Base-by-base conservation (phyloP, 2,329 filamentous ascomycete species). In the Xylariaceae sp. region DNA sequence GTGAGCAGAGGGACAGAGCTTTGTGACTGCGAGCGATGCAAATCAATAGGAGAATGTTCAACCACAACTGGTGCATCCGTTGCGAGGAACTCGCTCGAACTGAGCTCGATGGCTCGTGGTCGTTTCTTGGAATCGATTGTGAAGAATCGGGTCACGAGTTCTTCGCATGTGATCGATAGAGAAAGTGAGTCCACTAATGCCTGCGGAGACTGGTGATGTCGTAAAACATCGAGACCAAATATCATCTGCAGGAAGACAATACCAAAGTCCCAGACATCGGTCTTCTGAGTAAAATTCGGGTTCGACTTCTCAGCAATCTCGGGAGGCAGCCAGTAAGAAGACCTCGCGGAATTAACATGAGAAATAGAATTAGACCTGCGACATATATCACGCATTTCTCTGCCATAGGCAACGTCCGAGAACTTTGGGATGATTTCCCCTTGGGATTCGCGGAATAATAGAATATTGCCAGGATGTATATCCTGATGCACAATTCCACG, bases 261-360 rank as follows among this genome's bases (percentile, higher is more conserved):
- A 5, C 94, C 94, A 63, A 99, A 84, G 60, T 97, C 89, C 94
- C 94, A 99, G 9, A 97, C 83, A 67, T 97, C 94, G 0, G 90
- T 90, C 68, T 96, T 96, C 63, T 81, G 81, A 1, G 81, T 84
- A 72, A 87, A 77, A 68, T 87, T 76, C 31, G 79, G 79, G 28
- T 81, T 86, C 53, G 79, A 82, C 1, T 76, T 79, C 43, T 74
- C 80, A 31, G 82, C 80, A 46, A 91, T 79, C 70, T 96, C 91
- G 1, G 91, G 88, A 1, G 92, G 84, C 6, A 88, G 71, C 92
- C 92, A 96, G 59, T 90, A 90, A 1, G 87, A 84, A 14, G 90
- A 91, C 60, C 86, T 87, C 14, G 87, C 82, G 19, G 84, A 79
- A 43, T 79, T 76, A 17, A 82, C 70, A 1, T 78, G 77, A 4